Evolutionary conservation across 2,329 filamentous ascomycete genomes (phyloP).

Genomic region (Ilyonectria robusta): DNA sequence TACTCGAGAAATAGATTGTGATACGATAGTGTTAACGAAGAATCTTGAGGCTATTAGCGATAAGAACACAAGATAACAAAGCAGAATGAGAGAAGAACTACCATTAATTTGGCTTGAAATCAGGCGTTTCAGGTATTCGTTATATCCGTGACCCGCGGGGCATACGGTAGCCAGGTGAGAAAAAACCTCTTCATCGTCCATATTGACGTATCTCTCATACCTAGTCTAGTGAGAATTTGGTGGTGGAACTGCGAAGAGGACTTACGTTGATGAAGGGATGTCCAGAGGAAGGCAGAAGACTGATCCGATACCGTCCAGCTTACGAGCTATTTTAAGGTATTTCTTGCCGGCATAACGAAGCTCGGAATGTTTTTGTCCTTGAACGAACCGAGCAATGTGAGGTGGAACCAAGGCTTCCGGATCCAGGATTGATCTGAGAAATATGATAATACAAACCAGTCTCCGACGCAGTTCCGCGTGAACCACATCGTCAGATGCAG

Average conservation of each 20-base stretch:
- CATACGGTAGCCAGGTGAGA: conserved; percentile 44
- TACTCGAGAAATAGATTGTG: conserved; percentile 47
- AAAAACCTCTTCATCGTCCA: conserved; percentile 51
- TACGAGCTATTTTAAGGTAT: conserved; percentile 52
- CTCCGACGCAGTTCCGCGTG: conserved; percentile 48
- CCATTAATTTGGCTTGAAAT: conserved; percentile 44
- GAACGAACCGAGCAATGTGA: conserved; percentile 38
- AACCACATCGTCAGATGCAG: conserved; percentile 11
- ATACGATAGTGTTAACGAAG: conserved; percentile 33
- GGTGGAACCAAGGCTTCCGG: conserved; percentile 37
- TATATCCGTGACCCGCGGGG: conserved; percentile 30
- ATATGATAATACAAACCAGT: conserved; percentile 49
- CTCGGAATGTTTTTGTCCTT: conserved; percentile 44
- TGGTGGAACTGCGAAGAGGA: background rate
- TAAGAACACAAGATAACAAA: background rate
- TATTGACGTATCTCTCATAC: conserved; percentile 53
- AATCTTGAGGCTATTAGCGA: conserved; percentile 21
- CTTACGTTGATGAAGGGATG: conserved; percentile 52
- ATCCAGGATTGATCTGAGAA: conserved; percentile 48
- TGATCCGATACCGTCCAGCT: conserved; percentile 48
- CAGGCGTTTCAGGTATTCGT: conserved; percentile 42
- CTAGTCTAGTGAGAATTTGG: conserved; percentile 32
- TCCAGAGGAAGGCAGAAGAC: conserved; percentile 51
- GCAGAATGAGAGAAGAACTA: background rate
- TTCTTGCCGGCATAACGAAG: conserved; percentile 52